A percentile compares a stretch with the other conserved stretches of the same genome.
These are phyloP conservation scores for Proliferodiscus dingleyae DNA, from an alignment of 2,329 filamentous ascomycete species.

Conservation along the genomic window DNA sequence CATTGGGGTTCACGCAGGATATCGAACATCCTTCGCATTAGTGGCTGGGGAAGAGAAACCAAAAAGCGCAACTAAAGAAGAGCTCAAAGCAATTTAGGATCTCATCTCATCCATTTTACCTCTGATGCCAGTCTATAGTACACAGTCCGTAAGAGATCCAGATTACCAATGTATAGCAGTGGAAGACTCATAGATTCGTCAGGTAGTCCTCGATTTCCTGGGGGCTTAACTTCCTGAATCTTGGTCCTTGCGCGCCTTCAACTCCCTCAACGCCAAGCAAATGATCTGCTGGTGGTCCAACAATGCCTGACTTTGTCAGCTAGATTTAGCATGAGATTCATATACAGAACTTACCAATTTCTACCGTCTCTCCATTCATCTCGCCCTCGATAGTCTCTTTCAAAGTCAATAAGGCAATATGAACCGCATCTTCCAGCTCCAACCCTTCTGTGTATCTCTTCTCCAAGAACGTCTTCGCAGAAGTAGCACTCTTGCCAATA, in stretches of 20 bases:
- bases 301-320: conserved; percentile 63
- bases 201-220: conserved; percentile 99
- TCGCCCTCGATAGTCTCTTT: conserved; percentile 99
- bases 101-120: conserved; percentile 28
- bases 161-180: conserved; percentile 19
- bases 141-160: conserved; percentile 24
- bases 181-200: conserved; percentile 76
- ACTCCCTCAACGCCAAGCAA: conserved; percentile 88
- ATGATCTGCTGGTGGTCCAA: conserved; percentile 89
- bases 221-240: conserved; percentile 91
- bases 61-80: not conserved
- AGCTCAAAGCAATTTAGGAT: conserved; percentile 22
- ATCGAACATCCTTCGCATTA: conserved; percentile 31
- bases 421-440: conserved; percentile 95
- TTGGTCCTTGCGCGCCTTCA: conserved; percentile 75
- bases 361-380: conserved; percentile 98
- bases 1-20: conserved; percentile 26
- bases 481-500: conserved; percentile 97
- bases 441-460: conserved; percentile 97
- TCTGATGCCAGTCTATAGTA: conserved; percentile 35
- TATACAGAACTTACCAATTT: conserved; percentile 69
- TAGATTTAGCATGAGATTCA: conserved; percentile 1
- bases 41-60: conserved; percentile 14
- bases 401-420: conserved; percentile 92
- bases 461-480: conserved; percentile 97